A percentile compares a stretch with the other conserved stretches of the same genome.
phyloP scores from a whole-genome alignment of 1,139 yeast genomes.

The Kurtzmaniella natalensis region DNA sequence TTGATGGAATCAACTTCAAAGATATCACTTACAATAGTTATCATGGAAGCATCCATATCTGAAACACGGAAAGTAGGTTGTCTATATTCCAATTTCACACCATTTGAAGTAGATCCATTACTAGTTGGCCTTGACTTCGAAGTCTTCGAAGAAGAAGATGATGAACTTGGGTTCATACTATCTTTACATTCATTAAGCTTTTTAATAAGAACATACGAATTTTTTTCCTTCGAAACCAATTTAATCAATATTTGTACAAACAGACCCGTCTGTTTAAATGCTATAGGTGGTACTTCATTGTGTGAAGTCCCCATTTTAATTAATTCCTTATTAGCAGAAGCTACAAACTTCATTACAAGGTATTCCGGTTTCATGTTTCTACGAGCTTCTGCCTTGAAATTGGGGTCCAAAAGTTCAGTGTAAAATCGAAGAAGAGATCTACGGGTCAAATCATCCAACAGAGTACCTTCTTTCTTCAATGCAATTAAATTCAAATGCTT shows the following conservation, averaged over 20 bases:
- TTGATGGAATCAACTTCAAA: constrained; percentile 37
- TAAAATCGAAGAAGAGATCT: constrained; percentile 55
- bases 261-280: constrained; percentile 52
- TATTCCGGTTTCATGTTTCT: constrained; percentile 54
- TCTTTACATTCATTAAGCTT: constrained; percentile 43
- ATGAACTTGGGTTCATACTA: constrained; percentile 28
- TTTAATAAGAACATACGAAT: constrained; percentile 34
- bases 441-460: constrained; percentile 34
- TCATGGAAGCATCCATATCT: constrained; percentile 44
- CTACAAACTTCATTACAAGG: constrained; percentile 60
- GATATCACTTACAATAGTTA: constrained; percentile 33
- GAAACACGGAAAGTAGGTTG: constrained; percentile 46
- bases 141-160: constrained; percentile 6
- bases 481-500: constrained; percentile 50
- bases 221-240: constrained; percentile 42
- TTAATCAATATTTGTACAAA: constrained; percentile 55
- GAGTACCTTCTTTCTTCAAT: constrained; percentile 40
- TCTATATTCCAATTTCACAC: constrained; percentile 18
- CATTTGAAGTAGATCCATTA: constrained; percentile 11
- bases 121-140: no score
- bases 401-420: constrained; percentile 55
- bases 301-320: constrained; percentile 43
- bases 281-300: constrained; percentile 39
- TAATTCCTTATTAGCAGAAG: constrained; percentile 61
- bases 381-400: constrained; percentile 32